Evolutionary conservation across 306 rosid genomes (phyloP), one percentile per base, ranked within the genome.

Genomic region (Inga oerstediana): DNA sequence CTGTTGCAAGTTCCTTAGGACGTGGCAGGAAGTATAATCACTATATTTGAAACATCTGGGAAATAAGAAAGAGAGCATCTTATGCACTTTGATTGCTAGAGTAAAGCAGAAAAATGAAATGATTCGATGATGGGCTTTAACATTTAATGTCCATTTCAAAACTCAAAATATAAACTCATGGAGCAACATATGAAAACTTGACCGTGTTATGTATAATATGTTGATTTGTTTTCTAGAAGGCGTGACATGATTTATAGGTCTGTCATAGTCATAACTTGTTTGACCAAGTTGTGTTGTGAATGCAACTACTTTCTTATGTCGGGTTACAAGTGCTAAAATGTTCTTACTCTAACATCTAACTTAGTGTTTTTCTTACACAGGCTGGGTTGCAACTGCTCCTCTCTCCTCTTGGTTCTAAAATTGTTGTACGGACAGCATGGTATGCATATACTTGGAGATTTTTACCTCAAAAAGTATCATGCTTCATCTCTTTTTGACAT

Each of bases 351-450:
- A 44, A 62, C 41, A 77, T 43, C 67, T 72, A 46, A 45, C 59
- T 8, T 72, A 2, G 11, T 59, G n/a, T 64, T 72, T 65, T 30
- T 10, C 39, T 65, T 8, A 4, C 77, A 51, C 85, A 87, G 94
- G 79, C 85, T 45, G 91, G 94, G 27, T 82, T 91, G 88, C 81
- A 79, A 24, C 56, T 84, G 65, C 85, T 89, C 37, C 84, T 91
- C 11, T 73, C 11, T 71, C 88, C 91, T 15, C 48, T 89, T 41
- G 79, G 77, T 66, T 85, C 91, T 75, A 85, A 84, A 80, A 41
- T 87, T 78, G 77, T 89, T 77, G 70, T 82, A 35, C 84, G 88
- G 8, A 80, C 91, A 24, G 92, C 91, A 4, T 87, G 94, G 94
- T 91, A 85, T 56, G 43, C 54, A 74, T 34, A 30, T 5, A 32